Evolutionary conservation across 2,329 filamentous ascomycete genomes (phyloP).

Genomic region (Penicillium occitanis): DNA sequence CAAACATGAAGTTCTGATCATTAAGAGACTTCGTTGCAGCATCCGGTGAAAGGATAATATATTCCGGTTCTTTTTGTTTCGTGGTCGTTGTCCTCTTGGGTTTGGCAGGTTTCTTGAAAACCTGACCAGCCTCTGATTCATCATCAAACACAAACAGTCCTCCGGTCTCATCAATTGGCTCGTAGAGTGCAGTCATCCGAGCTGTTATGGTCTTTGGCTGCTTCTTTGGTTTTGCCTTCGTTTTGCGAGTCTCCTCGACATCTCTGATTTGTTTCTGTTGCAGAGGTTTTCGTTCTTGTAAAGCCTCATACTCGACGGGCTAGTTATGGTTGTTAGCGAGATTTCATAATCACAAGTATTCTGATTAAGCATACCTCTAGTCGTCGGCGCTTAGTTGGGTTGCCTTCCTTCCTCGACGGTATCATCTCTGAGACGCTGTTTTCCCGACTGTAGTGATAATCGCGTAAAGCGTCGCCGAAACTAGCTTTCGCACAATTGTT

Average conservation of each 20-base stretch:
- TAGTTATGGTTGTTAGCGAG: neutral
- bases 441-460: conserved; percentile 41
- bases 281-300: neutral
- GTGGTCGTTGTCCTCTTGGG: conserved; percentile 22
- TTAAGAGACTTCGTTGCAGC: conserved; percentile 66
- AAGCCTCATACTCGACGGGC: conserved; percentile 16
- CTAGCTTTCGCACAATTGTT: conserved; percentile 4
- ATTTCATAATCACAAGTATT: neutral
- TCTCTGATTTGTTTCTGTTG: conserved; percentile 19
- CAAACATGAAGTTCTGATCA: conserved; percentile 77
- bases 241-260: conserved; percentile 3
- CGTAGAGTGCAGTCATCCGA: conserved; percentile 70
- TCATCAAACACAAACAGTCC: conserved; percentile 22
- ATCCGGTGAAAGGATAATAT: conserved; percentile 65
- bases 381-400: conserved; percentile 39
- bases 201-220: conserved; percentile 76
- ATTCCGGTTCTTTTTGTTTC: conserved; percentile 45
- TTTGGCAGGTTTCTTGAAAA: conserved; percentile 20
- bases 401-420: conserved; percentile 24
- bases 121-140: conserved; percentile 5
- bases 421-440: conserved; percentile 21
- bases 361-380: conserved; percentile 36
- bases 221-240: conserved; percentile 55
- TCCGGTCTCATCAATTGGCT: conserved; percentile 36
- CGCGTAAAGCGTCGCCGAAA: conserved; percentile 41